Evolutionary conservation across 306 rosid genomes (phyloP).

Genomic region (Lotus japonicus): DNA sequence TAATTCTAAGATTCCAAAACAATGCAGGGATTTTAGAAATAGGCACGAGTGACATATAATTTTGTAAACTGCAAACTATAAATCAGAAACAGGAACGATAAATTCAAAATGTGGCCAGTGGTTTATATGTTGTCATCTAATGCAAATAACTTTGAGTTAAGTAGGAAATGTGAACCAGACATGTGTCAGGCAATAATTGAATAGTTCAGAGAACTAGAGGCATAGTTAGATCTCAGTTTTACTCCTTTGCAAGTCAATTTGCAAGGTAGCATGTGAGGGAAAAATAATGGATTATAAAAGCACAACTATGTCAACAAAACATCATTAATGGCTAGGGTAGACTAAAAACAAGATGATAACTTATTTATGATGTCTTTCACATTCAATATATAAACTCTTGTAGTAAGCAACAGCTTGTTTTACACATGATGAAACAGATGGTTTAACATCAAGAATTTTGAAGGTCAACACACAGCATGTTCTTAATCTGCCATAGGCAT

Average conservation of each 20-base stretch:
- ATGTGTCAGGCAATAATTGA: conserved; percentile 19
- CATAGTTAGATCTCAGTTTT: conserved; percentile 16
- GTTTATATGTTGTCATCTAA: conserved; percentile 15
- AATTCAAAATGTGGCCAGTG: conserved; percentile 18
- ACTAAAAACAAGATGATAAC: background rate
- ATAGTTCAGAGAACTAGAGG: conserved; percentile 7
- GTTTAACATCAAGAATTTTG: conserved; percentile 1
- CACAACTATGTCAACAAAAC: background rate
- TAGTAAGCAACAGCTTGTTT: background rate
- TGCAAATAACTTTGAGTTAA: background rate
- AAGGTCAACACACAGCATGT: too few species aligned
- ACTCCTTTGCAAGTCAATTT: background rate
- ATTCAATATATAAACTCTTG: background rate
- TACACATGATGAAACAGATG: background rate
- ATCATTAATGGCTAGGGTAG: background rate
- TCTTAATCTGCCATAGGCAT: too few species aligned
- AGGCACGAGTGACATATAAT: background rate
- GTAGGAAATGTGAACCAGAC: conserved; percentile 7
- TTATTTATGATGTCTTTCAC: background rate
- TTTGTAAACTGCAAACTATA: background rate
- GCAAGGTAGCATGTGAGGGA: conserved; percentile 1
- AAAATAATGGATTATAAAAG: background rate
- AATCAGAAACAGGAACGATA: conserved; percentile 23
- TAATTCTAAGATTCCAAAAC: conserved; percentile 11
- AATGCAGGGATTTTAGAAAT: conserved; percentile 3